phyloP scores from a whole-genome alignment of 352 stramenopile genomes.

The Phytophthora tubulina region DNA sequence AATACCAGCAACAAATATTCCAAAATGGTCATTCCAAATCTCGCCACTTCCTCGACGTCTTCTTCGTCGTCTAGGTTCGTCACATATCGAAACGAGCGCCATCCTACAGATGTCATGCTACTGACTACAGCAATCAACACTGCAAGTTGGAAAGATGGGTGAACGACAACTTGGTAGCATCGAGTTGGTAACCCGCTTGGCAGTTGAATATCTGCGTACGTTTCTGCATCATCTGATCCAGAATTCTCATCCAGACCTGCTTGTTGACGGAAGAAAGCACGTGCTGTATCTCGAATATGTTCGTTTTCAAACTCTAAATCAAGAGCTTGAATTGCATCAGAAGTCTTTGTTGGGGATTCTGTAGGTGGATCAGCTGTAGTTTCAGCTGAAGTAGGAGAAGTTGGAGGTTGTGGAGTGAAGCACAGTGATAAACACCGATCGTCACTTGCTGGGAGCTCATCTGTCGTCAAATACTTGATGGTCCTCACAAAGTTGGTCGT shows the following conservation, averaged over 20 bases:
- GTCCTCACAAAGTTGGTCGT: slow-evolving; percentile 86
- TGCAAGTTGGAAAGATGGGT: slow-evolving; percentile 82
- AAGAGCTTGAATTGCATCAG: slow-evolving; percentile 47
- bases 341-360: background rate
- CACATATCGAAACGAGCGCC: slow-evolving; percentile 65
- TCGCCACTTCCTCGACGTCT: slow-evolving; percentile 48
- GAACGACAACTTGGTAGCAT: slow-evolving; percentile 74
- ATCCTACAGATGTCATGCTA: slow-evolving; percentile 79
- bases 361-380: background rate
- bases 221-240: slow-evolving; percentile 34
- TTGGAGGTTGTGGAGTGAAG: slow-evolving; percentile 7
- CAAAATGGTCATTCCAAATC: slow-evolving; percentile 62
- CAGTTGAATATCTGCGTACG: slow-evolving; percentile 52
- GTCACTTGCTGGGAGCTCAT: slow-evolving; percentile 64
- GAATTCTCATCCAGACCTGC: slow-evolving; percentile 55
- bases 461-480: slow-evolving; percentile 75
- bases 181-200: slow-evolving; percentile 55
- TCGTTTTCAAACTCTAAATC: slow-evolving; percentile 81
- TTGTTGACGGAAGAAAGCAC: slow-evolving; percentile 69
- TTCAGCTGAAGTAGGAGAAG: background rate
- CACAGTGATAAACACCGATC: slow-evolving; percentile 79
- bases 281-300: slow-evolving; percentile 56
- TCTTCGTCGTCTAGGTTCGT: slow-evolving; percentile 47
- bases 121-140: slow-evolving; percentile 67
- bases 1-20: slow-evolving; percentile 73